These are phyloP conservation scores for Boletus fagicola DNA, from an alignment of 768 basidiomycete genomes.

Conservation along the genomic window DNA sequence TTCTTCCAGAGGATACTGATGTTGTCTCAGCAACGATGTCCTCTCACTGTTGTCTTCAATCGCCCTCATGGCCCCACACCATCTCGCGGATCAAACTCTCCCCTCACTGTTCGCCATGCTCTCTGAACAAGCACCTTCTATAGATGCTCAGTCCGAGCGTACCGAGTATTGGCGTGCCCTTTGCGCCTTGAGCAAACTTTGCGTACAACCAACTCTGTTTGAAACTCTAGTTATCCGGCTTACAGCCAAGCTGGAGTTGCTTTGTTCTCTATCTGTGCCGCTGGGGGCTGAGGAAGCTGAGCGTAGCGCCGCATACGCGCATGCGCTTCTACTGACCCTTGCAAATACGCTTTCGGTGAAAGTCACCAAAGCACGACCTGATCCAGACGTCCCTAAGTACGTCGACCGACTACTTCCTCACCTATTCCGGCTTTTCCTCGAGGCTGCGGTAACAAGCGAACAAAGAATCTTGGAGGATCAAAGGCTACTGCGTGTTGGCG, in stretches of 20 bases:
- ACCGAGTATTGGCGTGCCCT: conserved; percentile 66
- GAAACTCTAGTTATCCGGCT: conserved; percentile 79
- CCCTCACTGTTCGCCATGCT: conserved; percentile 76
- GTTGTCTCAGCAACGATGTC: conserved; percentile 47
- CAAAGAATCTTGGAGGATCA: conserved; percentile 37
- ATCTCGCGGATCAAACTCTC: conserved; percentile 72
- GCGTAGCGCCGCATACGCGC: conserved; percentile 76
- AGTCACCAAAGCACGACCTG: conserved; percentile 40
- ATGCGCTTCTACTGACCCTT: conserved; percentile 75
- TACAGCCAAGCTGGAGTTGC: conserved; percentile 68
- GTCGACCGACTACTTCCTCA: conserved; percentile 71
- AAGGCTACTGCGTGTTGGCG: conserved; percentile 42
- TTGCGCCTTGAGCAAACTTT: conserved; percentile 67
- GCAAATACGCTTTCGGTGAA: conserved; percentile 58
- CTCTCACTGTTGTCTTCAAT: conserved; percentile 65
- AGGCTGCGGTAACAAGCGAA: conserved; percentile 33
- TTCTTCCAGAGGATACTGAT: neutral
- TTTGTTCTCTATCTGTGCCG: conserved; percentile 43
- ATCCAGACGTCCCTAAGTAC: conserved; percentile 79
- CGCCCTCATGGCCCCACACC: conserved; percentile 54
- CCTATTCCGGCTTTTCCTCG: conserved; percentile 64
- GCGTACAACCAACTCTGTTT: conserved; percentile 74
- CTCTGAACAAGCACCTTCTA: conserved; percentile 61
- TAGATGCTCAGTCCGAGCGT: conserved; percentile 55
- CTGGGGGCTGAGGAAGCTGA: conserved; percentile 44